Evolutionary conservation across 2,329 filamentous ascomycete genomes (phyloP).

Genomic region (Reticulascus tulasneorum): DNA sequence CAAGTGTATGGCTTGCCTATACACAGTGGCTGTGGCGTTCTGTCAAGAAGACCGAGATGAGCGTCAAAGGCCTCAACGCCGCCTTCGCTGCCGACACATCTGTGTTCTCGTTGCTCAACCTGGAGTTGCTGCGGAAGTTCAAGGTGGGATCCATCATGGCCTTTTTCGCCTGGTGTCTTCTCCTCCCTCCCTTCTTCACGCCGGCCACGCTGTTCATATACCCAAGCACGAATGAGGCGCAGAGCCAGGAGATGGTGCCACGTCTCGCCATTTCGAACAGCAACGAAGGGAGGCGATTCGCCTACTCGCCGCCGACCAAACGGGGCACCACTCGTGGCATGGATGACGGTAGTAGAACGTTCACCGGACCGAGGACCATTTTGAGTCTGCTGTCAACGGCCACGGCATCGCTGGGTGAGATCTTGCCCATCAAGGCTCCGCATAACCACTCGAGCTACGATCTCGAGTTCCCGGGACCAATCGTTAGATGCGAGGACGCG

Average conservation of each 20-base stretch:
- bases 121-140: slow-evolving; percentile 8
- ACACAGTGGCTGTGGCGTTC: slow-evolving; percentile 5
- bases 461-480: slow-evolving; percentile 1
- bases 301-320: slow-evolving; percentile 3
- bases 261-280: not conserved
- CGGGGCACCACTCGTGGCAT: not conserved
- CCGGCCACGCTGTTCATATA: slow-evolving; percentile 1
- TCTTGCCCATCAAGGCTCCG: not conserved
- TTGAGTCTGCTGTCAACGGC: slow-evolving; percentile 4
- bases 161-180: slow-evolving; percentile 11
- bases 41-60: not conserved
- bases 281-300: not conserved
- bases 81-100: slow-evolving; percentile 5
- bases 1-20: slow-evolving; percentile 2
- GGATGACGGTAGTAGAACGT: not conserved
- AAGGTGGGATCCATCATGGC: slow-evolving; percentile 7
- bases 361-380: slow-evolving; percentile 2
- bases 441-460: slow-evolving; percentile 1
- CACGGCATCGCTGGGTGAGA: not conserved
- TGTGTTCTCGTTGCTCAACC: slow-evolving; percentile 5
- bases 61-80: slow-evolving; percentile 1
- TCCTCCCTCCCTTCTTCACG: slow-evolving; percentile 15
- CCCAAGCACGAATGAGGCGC: not conserved
- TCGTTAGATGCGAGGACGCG: slow-evolving; percentile 1
- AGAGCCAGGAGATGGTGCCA: not conserved